These are phyloP conservation scores for Spergularia bocconei DNA, from an alignment of 148 eudicot species.

Conservation along the genomic window DNA sequence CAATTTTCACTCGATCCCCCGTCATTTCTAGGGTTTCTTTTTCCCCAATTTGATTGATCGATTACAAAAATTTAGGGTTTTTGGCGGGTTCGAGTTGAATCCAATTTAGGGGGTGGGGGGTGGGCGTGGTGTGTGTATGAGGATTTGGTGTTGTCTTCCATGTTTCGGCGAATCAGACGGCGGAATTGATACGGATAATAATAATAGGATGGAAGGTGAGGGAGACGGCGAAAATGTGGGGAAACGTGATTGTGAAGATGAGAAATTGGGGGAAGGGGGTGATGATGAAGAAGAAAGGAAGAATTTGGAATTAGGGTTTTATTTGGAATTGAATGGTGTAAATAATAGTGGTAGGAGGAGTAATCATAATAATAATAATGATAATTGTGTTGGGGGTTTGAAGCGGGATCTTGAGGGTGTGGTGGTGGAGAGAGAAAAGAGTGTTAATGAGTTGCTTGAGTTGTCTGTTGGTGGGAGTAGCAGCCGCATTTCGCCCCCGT, in stretches of 20 bases:
- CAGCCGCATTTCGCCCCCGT: constrained; percentile 19
- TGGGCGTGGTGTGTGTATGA: constrained; percentile 35
- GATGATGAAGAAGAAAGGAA: neutral
- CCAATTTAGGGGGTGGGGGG: neutral
- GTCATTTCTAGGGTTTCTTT: constrained; percentile 25
- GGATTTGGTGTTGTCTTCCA: constrained; percentile 37
- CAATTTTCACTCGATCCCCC: constrained; percentile 17
- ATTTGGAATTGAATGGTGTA: constrained; percentile 25
- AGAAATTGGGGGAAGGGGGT: constrained; percentile 13
- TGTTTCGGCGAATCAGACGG: constrained; percentile 30
- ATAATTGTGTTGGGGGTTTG: constrained; percentile 27
- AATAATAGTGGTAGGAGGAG: neutral
- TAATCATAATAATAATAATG: constrained; percentile 8
- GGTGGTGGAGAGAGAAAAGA: constrained; percentile 34
- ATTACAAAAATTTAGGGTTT: constrained; percentile 23
- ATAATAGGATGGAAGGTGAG: constrained; percentile 21
- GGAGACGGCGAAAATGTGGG: neutral
- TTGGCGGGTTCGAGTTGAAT: constrained; percentile 3
- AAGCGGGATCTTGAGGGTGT: constrained; percentile 35
- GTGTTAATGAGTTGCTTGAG: constrained; percentile 24
- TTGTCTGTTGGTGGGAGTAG: constrained; percentile 33
- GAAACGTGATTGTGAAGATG: neutral
- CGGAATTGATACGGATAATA: constrained; percentile 16
- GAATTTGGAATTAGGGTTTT: constrained; percentile 35
- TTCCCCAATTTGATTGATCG: neutral